These are phyloP conservation scores for Eucalyptus erythrocorys DNA, from an alignment of 345 rosid species.

Conservation along the genomic window DNA sequence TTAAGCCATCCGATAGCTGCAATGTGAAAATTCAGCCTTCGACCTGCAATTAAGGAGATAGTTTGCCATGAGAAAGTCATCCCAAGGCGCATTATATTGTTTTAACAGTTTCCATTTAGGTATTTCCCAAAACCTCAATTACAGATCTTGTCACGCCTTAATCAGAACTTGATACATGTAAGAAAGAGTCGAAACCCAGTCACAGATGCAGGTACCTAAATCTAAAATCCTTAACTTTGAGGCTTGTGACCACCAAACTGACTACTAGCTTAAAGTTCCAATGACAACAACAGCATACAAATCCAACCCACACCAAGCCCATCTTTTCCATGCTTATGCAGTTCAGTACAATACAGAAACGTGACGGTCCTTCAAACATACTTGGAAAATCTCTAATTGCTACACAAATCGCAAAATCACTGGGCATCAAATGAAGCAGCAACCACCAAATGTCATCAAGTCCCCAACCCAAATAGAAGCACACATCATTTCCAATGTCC, in stretches of 20 bases:
- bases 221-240: not conserved
- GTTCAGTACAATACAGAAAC: not conserved
- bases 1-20: conserved; percentile 11
- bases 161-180: not conserved
- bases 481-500: not conserved
- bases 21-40: not conserved
- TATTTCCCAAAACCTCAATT: not conserved
- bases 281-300: not conserved
- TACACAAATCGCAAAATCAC: not conserved
- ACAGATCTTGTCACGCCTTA: not conserved
- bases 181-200: not conserved
- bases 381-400: not conserved
- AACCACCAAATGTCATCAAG: not conserved
- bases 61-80: not conserved
- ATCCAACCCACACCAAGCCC: not conserved
- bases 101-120: not conserved
- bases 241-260: not conserved
- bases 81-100: not conserved
- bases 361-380: not conserved
- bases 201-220: not conserved
- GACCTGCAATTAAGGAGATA: not conserved
- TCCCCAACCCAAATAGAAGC: not conserved
- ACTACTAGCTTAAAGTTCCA: not conserved
- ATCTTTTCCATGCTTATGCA: not conserved
- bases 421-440: not conserved